Base-by-base conservation (phyloP, 805 yeast genomes). In the Zygotorulaspora sp. region DNA sequence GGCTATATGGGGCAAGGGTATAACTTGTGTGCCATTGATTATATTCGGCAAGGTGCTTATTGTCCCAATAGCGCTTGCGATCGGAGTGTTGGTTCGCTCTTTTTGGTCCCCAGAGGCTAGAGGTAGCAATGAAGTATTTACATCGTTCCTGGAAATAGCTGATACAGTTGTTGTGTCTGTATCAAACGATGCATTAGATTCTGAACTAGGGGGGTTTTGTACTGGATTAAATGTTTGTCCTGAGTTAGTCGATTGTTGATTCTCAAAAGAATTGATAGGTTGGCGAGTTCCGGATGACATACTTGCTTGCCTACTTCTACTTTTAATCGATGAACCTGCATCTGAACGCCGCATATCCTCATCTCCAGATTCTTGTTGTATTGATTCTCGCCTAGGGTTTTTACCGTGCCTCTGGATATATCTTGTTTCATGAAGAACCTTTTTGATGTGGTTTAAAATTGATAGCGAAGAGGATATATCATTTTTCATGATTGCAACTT, bases 341-440 rank as follows among this genome's bases (percentile, higher is more conserved):
- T 39, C 43, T 6, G 41, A 31, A 32, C 43, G 43, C 14, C 21
- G 47, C 22, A 34, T 36, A 16, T 43, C 44, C n/a, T 43, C 46
- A 19, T 43, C 46, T 20, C 39, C 46, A 7, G 43, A 32, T 5
- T 43, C 46, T 18, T 36, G 46, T 8, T 31, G 22, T 19, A 26
- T 30, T n/a, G 25, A 32, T 13, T 49, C 50, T 1, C 46, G 48
- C 17, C 53, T 36, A 2, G 60, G 60, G 26, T 55, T 50, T 14
- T 36, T 38, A 19, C 63, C 63, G 7, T 50, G 45, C 22, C 63
- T 46, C 38, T 53, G 53, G 20, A 45, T 50, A 30, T 50, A 49
- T 13, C 33, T 38, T 1, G 61, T 53, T 17, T 48, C 47, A 17
- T 35, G 34, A 4, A 55, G 27, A 12, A 52, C 35, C 28, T 47